Evolutionary conservation across 352 stramenopile species (phyloP).

Genomic region (Globisporangium spiculum): DNA sequence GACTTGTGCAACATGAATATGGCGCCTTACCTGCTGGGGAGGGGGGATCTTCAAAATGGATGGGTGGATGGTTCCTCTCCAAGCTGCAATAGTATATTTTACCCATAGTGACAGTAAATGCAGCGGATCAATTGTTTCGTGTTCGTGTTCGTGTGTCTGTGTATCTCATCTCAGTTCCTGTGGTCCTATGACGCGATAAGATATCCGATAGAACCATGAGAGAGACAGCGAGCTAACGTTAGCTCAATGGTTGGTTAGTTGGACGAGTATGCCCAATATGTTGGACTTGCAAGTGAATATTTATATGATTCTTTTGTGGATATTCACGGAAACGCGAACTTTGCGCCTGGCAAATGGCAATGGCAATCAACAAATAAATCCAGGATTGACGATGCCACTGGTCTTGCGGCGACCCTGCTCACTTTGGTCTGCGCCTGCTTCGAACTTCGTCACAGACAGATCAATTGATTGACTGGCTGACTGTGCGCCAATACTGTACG

Average conservation of each 20-base stretch:
- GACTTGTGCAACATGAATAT: not conserved
- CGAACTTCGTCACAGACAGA: not conserved
- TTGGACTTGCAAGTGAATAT: too few relatives aligned
- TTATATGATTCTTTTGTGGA: not conserved
- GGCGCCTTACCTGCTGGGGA: not conserved
- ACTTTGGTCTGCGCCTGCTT: not conserved
- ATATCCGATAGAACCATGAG: not conserved
- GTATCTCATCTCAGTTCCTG: too few relatives aligned
- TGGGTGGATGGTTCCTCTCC: not conserved
- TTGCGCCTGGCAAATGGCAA: not conserved
- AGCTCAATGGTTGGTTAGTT: not conserved
- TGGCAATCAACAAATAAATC: constrained; percentile 15
- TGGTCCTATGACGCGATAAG: not conserved
- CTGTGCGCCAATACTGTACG: not conserved
- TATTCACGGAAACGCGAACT: not conserved
- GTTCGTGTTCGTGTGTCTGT: not conserved
- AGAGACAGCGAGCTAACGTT: not conserved
- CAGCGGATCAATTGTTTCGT: not conserved
- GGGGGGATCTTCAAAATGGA: too few relatives aligned
- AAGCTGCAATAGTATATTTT: too few relatives aligned
- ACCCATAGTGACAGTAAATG: not conserved
- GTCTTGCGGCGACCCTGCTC: not conserved
- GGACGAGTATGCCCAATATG: too few relatives aligned
- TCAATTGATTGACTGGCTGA: not conserved
- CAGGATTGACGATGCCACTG: constrained; percentile 2